These are phyloP conservation scores for Pachyrhizus erosus DNA, from an alignment of 306 rosid genomes.

Conservation along the genomic window DNA sequence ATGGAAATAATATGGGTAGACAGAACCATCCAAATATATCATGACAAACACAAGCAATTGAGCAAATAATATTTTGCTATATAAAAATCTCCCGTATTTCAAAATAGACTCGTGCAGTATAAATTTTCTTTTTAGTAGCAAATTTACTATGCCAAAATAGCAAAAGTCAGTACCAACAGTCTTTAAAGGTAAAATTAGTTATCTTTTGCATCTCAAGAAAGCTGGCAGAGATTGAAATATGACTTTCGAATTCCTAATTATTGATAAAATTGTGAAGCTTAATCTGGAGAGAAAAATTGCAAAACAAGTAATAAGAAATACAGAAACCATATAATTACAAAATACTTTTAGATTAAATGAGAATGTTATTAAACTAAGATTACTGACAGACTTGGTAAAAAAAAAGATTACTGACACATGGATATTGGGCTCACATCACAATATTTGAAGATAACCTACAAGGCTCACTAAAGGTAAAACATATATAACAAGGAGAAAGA, in stretches of 20 bases:
- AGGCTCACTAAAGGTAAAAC: slow-evolving; percentile 3
- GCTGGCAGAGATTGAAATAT: not conserved
- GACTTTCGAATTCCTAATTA: not conserved
- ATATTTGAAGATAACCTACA: slow-evolving; percentile 17
- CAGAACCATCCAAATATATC: slow-evolving; percentile 12
- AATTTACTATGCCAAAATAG: slow-evolving; percentile 19
- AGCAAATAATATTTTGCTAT: not conserved
- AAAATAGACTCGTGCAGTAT: slow-evolving; percentile 6
- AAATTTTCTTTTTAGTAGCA: slow-evolving; percentile 2
- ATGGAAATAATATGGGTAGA: slow-evolving; percentile 17
- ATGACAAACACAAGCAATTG: slow-evolving; percentile 6
- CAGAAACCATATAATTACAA: not conserved
- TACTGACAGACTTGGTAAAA: too few species aligned
- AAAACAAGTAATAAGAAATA: not conserved
- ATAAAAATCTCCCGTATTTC: not conserved
- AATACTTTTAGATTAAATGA: not conserved
- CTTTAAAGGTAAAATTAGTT: slow-evolving; percentile 31
- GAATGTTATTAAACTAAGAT: slow-evolving; percentile 23
- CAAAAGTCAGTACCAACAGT: slow-evolving; percentile 3
- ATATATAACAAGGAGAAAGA: slow-evolving; percentile 12
- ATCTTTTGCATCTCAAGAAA: slow-evolving; percentile 11
- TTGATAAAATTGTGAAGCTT: slow-evolving; percentile 23
- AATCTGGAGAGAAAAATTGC: slow-evolving; percentile 12
- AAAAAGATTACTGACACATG: not conserved
- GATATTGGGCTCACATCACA: too few species aligned